Conservation (phyloP, 805 yeast genomes). For the Starmerella floris region DNA sequence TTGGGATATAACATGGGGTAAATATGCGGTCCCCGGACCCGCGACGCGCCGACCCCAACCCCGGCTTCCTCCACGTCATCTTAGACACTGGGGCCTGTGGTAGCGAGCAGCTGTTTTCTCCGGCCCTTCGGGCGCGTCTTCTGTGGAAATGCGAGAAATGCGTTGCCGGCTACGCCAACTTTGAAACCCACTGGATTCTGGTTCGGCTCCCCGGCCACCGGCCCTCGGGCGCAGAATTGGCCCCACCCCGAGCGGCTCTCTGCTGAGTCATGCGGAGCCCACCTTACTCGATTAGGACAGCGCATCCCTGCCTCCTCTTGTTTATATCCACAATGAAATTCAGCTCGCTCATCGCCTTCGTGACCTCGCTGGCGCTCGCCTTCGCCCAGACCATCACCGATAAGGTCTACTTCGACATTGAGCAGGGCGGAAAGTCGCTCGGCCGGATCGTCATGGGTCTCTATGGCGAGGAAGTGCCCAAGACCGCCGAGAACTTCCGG, state of each 20-base stretch:
- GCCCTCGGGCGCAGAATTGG: neutral
- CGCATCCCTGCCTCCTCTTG: neutral
- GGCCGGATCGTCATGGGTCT: slow-evolving; percentile 82
- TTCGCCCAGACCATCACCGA: slow-evolving; percentile 44
- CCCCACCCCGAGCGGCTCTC: neutral
- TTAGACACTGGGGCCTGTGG: too few species aligned
- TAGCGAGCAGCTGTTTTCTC: too few species aligned
- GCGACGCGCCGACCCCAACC: too few species aligned
- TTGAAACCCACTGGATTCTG: neutral
- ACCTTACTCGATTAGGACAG: neutral
- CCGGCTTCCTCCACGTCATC: too few species aligned
- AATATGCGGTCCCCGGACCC: too few species aligned
- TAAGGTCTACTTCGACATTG: slow-evolving; percentile 73
- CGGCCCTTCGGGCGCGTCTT: too few species aligned
- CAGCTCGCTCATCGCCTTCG: slow-evolving; percentile 4
- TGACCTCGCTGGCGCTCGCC: slow-evolving; percentile 13
- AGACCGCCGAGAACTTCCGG: slow-evolving; percentile 79
- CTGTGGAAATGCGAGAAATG: too few species aligned
- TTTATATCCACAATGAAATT: slow-evolving; percentile 12
- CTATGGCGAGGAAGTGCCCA: slow-evolving; percentile 75
- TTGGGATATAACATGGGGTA: too few species aligned
- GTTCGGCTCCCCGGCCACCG: neutral
- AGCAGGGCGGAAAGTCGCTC: slow-evolving; percentile 59
- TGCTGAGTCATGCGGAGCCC: neutral
- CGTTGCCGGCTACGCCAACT: too few species aligned